Evolutionary conservation across 2,329 filamentous ascomycete genomes (phyloP), one percentile per base, ranked within the genome.

Genomic region (Westerdykella sp.): DNA sequence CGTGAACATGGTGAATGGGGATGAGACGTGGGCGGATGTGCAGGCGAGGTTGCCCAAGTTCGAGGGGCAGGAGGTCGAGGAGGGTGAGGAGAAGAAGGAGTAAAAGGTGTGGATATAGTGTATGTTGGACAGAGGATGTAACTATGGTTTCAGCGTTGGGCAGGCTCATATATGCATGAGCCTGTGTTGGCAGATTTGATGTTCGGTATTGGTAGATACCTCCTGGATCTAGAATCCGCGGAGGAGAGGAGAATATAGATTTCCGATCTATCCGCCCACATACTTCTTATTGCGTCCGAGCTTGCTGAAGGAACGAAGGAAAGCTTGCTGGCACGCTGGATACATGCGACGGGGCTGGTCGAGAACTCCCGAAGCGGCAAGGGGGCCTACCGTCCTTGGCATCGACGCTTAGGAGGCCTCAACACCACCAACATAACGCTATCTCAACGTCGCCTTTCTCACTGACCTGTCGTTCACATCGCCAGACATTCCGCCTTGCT

Each of bases 11-110:
- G 74, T 79, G 35, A 76, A 80, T 44, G 81, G 80, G 37, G 78
- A 77, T 45, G 79, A 82, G 70, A 75, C 72, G 28, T 85, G 82
- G 81, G 72, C 75, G 50, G 83, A 95, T 60, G 75, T 96, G 31
- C 76, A 84, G 67, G 76, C 78, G 50, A 82, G 89, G 61, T 74
- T 97, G 57, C 91, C 91, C 22, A 81, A 83, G 49, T 97, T 95
- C 66, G 83, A 90, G 68, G 59, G 59, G 31, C 63, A 66, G 48
- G 61, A 65, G 41, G 59, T 64, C 13, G 63, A 65, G 36, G 60
- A 48, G 53, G 28, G 16, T 3, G 32, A 28, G 25, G 25, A 28
- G 32, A 5, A 18, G 32, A 15, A 9, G 32, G 15, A 35, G 32
- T 9, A 35, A n/a, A 21, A 14, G 22, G 36, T 35, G 32, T 5